Evolutionary conservation across 2,329 filamentous ascomycete genomes (phyloP).

Genomic region (Xylariaceae sp.): DNA sequence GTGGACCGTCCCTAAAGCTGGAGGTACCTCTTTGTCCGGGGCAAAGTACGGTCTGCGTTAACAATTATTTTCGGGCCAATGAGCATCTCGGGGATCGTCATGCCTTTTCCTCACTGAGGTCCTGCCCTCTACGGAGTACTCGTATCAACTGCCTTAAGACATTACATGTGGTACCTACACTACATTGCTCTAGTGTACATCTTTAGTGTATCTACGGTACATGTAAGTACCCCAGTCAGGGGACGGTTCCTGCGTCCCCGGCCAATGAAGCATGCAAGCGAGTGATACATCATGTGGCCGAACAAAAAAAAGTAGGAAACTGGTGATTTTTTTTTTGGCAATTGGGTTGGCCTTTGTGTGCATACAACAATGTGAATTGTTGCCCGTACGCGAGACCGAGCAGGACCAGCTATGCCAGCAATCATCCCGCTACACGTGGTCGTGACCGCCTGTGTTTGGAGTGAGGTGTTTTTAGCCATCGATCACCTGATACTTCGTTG

Average conservation of each 20-base stretch:
- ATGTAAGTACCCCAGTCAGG: neutral
- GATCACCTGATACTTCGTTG: neutral
- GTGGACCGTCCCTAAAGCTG: neutral
- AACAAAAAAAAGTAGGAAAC: neutral
- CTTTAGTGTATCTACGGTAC: neutral
- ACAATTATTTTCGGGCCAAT: neutral
- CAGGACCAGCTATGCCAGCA: slow-evolving; percentile 17
- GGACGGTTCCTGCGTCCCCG: slow-evolving; percentile 21
- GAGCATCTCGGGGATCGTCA: neutral
- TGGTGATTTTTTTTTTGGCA: neutral
- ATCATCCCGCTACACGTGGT: slow-evolving; percentile 22
- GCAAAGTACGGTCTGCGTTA: neutral
- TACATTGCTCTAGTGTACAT: neutral
- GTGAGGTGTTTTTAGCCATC: slow-evolving; percentile 14
- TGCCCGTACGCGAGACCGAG: slow-evolving; percentile 1
- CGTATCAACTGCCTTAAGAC: neutral
- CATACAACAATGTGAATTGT: slow-evolving; percentile 1
- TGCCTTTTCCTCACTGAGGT: neutral
- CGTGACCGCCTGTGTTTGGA: slow-evolving; percentile 8
- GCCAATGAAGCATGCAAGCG: slow-evolving; percentile 4
- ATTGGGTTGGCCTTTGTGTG: neutral
- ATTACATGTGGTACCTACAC: neutral
- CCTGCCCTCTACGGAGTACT: too few relatives aligned
- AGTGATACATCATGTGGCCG: neutral
- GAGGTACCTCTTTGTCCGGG: neutral